Percentiles rank a stretch among this genome's conserved stretches.
phyloP scores from a whole-genome alignment of 352 stramenopile genomes.

The Thalassiosira delicatula region DNA sequence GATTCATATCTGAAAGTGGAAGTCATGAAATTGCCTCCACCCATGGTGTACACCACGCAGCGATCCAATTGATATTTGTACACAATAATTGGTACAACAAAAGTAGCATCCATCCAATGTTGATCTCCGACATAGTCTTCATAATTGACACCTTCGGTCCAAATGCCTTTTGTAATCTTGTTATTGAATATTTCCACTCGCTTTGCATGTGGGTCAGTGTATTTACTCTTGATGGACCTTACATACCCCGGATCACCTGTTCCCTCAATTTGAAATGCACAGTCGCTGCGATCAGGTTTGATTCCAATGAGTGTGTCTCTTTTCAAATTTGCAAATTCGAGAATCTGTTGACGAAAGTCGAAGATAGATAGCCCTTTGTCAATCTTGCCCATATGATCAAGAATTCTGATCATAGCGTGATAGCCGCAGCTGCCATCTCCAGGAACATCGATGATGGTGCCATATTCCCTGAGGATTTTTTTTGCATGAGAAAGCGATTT shows the following conservation, averaged over 20 bases:
- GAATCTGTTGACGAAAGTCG: not conserved
- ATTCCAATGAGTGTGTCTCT: not conserved
- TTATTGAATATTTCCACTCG: not conserved
- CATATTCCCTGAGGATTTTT: not conserved
- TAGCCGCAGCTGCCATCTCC: conserved; percentile 11
- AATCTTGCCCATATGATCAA: not conserved
- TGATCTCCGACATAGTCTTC: not conserved
- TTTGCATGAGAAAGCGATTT: not conserved
- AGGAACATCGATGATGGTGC: conserved; percentile 7
- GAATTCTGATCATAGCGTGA: not conserved
- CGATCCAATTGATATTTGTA: not conserved
- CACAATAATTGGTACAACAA: not conserved
- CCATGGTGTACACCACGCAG: not conserved
- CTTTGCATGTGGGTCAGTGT: not conserved
- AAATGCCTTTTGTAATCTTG: not conserved
- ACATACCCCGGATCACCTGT: not conserved
- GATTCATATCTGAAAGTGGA: too few species aligned
- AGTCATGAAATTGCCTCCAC: too few species aligned
- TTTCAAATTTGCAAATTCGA: not conserved
- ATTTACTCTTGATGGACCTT: not conserved
- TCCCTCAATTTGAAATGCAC: not conserved
- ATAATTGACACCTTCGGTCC: not conserved
- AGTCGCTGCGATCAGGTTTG: not conserved
- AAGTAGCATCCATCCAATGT: not conserved
- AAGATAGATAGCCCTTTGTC: not conserved